phyloP scores from a whole-genome alignment of 768 basidiomycete species.

The Mycena vitilis region DNA sequence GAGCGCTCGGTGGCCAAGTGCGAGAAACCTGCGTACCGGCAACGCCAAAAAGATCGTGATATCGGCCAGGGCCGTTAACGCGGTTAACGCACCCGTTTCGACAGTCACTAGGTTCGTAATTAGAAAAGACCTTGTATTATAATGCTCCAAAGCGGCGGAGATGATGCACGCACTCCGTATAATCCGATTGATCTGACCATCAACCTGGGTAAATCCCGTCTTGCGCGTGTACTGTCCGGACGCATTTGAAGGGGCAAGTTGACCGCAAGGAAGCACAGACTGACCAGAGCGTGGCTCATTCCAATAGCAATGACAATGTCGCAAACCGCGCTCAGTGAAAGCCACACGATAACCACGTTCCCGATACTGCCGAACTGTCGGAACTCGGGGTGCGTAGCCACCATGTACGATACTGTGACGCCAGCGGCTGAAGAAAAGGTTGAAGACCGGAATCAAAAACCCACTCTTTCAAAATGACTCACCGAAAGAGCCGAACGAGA shows the following conservation, averaged over 20 bases:
- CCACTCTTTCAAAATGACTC: background rate
- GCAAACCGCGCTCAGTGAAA: conserved; percentile 13
- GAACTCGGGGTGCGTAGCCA: conserved; percentile 1
- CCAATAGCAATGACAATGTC: conserved; percentile 23
- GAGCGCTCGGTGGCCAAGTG: background rate
- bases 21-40: background rate
- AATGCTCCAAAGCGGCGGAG: background rate
- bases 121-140: background rate
- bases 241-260: no score
- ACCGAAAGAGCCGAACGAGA: conserved; percentile 22
- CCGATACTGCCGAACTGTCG: conserved; percentile 2
- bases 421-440: conserved; percentile 3
- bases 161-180: background rate
- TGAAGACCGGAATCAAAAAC: background rate
- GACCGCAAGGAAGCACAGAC: background rate
- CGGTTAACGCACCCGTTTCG: background rate
- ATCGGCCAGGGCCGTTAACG: background rate
- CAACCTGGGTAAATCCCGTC: background rate
- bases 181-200: background rate
- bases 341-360: conserved; percentile 11
- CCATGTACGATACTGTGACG: conserved; percentile 1
- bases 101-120: background rate
- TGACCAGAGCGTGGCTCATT: conserved; percentile 18
- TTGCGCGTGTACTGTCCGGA: background rate
- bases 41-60: background rate